Evolutionary conservation across 2,329 filamentous ascomycete species (phyloP), one percentile per base, ranked within the genome.

Genomic region (Diatrype stigma): DNA sequence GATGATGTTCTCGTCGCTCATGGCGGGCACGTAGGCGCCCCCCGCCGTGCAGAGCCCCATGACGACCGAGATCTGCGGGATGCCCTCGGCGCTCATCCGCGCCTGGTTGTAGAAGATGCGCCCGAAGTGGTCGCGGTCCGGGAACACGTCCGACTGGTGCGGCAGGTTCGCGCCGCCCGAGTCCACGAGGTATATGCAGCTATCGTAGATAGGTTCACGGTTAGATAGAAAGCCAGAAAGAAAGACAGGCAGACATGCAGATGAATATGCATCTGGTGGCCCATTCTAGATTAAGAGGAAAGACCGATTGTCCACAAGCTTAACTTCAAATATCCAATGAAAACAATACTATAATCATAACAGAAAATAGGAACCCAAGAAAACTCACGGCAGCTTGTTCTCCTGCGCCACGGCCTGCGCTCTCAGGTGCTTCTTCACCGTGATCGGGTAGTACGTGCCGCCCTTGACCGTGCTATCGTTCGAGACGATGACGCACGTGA

Each of bases 61-160:
- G 45, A 99, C 93, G 2, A 96, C 90, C 10, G 90, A 86, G 60
- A 99, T 88, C 66, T 97, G 93, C 1, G 93, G 93, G 55, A 97
- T 96, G 4, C 91, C 90, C 59, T 86, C 74, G 2, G 87, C 81
- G 60, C 89, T 94, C 91, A 97, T 96, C 63, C 90, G 80, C 2
- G 94, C 93, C 71, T 99, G 93, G 73, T 99, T 96, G 78, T 88
- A 99, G 77, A 99, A 99, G 67, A 97, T 96, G 58, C 93, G 89
- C 34, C 93, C 91, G 66, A 99, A 97, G 70, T 97, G 93, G 49
- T 96, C 90, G 58, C 86, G 81, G 69, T 97, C 93, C 1, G 93
- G 94, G 69, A 99, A 97, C 51, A 97, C 93, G 66, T 96, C 90
- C 35, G 92, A 87, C 72, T 99, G 93, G 64, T 96, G 89, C 14